phyloP scores from a whole-genome alignment of 2,329 filamentous ascomycete species.

The Colletotrichum endophyticum region DNA sequence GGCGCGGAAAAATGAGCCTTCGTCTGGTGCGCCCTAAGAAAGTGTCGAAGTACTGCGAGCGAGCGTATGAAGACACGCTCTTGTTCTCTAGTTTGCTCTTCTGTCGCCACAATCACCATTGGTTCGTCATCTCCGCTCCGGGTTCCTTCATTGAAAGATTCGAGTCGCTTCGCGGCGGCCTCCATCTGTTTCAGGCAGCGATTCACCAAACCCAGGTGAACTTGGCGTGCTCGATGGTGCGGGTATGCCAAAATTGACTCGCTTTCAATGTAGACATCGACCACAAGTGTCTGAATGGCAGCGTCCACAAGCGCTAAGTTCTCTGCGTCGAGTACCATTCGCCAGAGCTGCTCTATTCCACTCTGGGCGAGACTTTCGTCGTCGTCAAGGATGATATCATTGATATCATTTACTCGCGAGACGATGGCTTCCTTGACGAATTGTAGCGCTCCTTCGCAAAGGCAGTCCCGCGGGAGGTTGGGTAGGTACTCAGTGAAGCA shows the following conservation, averaged over 20 bases:
- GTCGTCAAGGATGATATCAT: conserved; percentile 54
- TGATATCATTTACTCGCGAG: conserved; percentile 48
- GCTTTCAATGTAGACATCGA: conserved; percentile 71
- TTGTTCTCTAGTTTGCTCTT: conserved; percentile 55
- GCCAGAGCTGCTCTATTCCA: conserved; percentile 79
- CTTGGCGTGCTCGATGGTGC: conserved; percentile 53
- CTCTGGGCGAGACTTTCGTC: conserved; percentile 55
- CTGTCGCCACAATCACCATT: conserved; percentile 55
- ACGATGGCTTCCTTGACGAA: conserved; percentile 63
- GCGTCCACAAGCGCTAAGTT: conserved; percentile 52
- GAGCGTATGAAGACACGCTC: conserved; percentile 72
- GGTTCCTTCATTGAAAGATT: conserved; percentile 47
- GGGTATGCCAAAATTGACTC: conserved; percentile 54
- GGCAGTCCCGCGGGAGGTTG: conserved; percentile 58
- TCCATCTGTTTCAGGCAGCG: conserved; percentile 76
- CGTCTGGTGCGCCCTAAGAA: conserved; percentile 68
- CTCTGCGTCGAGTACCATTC: conserved; percentile 74
- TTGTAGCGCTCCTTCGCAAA: conserved; percentile 65
- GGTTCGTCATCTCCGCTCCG: conserved; percentile 53
- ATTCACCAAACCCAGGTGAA: conserved; percentile 74
- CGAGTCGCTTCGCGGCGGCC: conserved; percentile 64
- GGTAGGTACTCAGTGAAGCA: conserved; percentile 65
- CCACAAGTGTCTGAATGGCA: conserved; percentile 74
- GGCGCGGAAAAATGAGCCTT: conserved; percentile 65
- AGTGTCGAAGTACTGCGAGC: conserved; percentile 69